These are phyloP conservation scores for Allium sativum DNA, from an alignment of 106 monocot genomes.

Conservation along the genomic window DNA sequence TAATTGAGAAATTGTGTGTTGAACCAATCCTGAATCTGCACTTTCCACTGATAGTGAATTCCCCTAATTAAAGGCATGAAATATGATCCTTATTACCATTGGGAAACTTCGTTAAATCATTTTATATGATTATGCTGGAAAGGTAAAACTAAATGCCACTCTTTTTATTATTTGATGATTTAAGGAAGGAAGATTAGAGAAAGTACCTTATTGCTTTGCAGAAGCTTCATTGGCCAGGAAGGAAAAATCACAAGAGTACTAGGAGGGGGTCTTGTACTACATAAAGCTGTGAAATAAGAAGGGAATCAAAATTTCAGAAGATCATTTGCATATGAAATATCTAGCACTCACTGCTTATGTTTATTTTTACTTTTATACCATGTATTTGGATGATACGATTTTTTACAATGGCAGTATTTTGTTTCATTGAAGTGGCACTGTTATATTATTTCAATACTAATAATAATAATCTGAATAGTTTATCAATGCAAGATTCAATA, in stretches of 20 bases:
- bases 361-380: too few species aligned
- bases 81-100: neutral
- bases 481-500: too few species aligned
- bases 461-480: too few species aligned
- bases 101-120: too few species aligned
- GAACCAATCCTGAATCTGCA: slow-evolving; percentile 66
- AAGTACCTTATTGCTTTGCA: slow-evolving; percentile 37
- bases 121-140: too few species aligned
- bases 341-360: too few species aligned
- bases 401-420: too few species aligned
- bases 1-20: slow-evolving; percentile 40
- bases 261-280: slow-evolving; percentile 29
- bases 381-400: too few species aligned
- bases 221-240: slow-evolving; percentile 77
- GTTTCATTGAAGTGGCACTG: too few species aligned
- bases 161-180: too few species aligned
- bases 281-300: slow-evolving; percentile 47
- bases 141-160: neutral
- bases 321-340: too few species aligned
- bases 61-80: slow-evolving; percentile 17
- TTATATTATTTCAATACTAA: too few species aligned
- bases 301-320: slow-evolving; percentile 25
- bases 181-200: neutral
- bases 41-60: slow-evolving; percentile 48
- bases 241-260: slow-evolving; percentile 89